Evolutionary conservation across 2,329 filamentous ascomycete genomes (phyloP).

Genomic region (Zymoseptoria ardabiliae): DNA sequence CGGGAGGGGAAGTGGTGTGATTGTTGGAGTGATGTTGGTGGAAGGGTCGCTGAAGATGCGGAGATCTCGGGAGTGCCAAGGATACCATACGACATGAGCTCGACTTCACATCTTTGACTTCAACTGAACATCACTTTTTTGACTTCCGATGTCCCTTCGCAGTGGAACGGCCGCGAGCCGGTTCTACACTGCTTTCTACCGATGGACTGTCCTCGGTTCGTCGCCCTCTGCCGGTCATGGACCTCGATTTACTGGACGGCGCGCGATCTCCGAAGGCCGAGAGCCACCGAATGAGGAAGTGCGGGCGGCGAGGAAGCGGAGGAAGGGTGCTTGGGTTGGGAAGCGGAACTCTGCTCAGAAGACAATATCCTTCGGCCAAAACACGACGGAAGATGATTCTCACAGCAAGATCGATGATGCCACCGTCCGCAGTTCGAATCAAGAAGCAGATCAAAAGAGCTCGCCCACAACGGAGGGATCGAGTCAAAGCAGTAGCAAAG

Average conservation of each 20-base stretch:
- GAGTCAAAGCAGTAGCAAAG: too few species aligned
- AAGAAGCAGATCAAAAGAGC: too few species aligned
- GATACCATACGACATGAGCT: neutral
- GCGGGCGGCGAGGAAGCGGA: neutral
- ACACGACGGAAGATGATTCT: too few species aligned
- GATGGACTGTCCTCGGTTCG: constrained; percentile 31
- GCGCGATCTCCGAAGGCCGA: neutral
- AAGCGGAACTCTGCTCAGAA: too few species aligned
- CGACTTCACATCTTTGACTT: neutral
- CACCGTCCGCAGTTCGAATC: too few species aligned
- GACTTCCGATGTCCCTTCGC: constrained; percentile 2
- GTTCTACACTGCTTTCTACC: constrained; percentile 41
- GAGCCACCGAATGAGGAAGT: neutral
- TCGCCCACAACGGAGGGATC: too few species aligned
- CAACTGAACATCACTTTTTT: neutral
- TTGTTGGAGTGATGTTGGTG: neutral
- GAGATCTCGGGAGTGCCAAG: constrained; percentile 14
- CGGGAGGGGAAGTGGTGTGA: neutral
- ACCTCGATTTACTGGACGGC: neutral
- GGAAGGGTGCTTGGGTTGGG: too few species aligned
- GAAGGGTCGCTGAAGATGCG: constrained; percentile 1
- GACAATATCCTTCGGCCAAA: too few species aligned
- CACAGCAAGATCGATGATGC: too few species aligned
- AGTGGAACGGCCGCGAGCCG: constrained; percentile 21
- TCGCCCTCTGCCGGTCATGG: neutral